Conservation (phyloP, 345 rosid species). For the Fremontodendron californicum region DNA sequence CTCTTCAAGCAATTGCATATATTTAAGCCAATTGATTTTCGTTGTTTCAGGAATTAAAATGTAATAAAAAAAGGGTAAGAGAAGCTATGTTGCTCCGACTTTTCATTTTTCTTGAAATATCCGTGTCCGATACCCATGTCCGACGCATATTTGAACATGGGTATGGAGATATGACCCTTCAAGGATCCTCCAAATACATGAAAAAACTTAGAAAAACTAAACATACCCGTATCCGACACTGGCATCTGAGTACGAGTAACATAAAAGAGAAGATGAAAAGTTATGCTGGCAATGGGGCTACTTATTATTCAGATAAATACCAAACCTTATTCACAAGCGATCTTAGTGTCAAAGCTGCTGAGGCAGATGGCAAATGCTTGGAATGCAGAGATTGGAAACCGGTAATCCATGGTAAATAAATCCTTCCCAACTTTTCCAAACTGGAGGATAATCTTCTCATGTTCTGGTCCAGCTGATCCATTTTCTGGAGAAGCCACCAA, state of each 20-base stretch:
- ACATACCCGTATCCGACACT: too few relatives aligned
- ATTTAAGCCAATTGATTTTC: background rate
- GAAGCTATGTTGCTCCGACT: too few relatives aligned
- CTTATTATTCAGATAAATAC: background rate
- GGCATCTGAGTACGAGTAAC: too few relatives aligned
- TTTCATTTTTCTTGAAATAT: too few relatives aligned
- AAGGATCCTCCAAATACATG: too few relatives aligned
- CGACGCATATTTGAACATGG: too few relatives aligned
- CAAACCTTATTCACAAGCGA: slow-evolving; percentile 79
- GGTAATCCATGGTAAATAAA: slow-evolving; percentile 74
- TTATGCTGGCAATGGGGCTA: background rate
- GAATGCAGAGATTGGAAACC: slow-evolving; percentile 66
- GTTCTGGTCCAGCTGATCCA: slow-evolving; percentile 38
- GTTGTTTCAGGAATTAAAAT: background rate
- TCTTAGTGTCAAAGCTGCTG: slow-evolving; percentile 74
- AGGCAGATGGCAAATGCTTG: slow-evolving; percentile 80
- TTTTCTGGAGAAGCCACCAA: slow-evolving; percentile 49
- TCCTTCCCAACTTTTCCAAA: slow-evolving; percentile 80
- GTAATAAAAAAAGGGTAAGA: too few relatives aligned
- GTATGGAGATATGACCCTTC: too few relatives aligned
- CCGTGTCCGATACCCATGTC: too few relatives aligned
- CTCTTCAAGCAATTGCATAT: background rate
- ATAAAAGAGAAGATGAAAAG: background rate
- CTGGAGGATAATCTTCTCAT: slow-evolving; percentile 62
- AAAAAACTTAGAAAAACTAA: too few relatives aligned